Evolutionary conservation across 2,329 filamentous ascomycete genomes (phyloP).

Genomic region (Fusarium dimerum): DNA sequence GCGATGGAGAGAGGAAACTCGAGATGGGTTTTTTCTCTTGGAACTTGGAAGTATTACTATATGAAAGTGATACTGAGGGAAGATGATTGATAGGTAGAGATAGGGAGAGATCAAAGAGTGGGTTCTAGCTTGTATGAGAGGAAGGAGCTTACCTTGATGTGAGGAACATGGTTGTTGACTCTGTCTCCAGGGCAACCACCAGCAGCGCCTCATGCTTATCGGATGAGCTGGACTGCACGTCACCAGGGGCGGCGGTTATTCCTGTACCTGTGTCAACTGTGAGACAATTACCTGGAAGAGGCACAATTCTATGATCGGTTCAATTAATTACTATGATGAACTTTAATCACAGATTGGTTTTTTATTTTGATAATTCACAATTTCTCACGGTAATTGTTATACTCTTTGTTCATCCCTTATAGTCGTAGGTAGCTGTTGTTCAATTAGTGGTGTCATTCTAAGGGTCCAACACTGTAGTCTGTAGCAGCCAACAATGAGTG

Average conservation of each 20-base stretch:
- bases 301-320: neutral
- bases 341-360: no score
- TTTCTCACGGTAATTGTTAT: no score
- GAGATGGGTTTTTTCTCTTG: conserved; percentile 8
- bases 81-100: conserved; percentile 8
- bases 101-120: conserved; percentile 21
- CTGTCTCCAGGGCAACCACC: conserved; percentile 29
- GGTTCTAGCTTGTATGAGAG: conserved; percentile 14
- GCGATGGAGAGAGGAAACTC: conserved; percentile 6
- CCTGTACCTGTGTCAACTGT: neutral
- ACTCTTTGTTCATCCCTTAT: no score
- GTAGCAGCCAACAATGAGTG: no score
- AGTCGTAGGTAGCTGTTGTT: no score
- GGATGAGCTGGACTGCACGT: neutral
- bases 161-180: conserved; percentile 32
- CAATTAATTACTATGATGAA: no score
- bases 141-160: neutral
- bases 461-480: no score
- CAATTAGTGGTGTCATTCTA: no score
- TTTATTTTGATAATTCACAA: no score
- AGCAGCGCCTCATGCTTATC: neutral
- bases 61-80: conserved; percentile 17
- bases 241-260: conserved; percentile 13
- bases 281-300: neutral
- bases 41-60: conserved; percentile 14